Base-by-base conservation (phyloP, 331 rosid genomes). In the Saraca asoca region DNA sequence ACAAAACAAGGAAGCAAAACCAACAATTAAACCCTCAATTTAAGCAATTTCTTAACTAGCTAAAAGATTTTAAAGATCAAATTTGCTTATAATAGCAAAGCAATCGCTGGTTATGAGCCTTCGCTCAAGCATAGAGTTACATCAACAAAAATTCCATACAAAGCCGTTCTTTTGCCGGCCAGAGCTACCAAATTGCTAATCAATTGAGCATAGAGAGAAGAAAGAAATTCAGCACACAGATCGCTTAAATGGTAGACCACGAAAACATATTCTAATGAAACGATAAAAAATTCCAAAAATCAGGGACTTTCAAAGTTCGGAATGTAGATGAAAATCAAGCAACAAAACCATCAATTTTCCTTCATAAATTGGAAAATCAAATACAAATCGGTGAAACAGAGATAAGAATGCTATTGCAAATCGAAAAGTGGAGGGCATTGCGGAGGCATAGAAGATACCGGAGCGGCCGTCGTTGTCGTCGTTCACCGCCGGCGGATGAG, bases 281-380 rank as follows among this genome's bases (percentile, higher is more conserved):
- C 24, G 11, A 46, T 0, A 33, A 37, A 48, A 70, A 61, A 70
- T 4, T 48, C 9, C 2, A 51, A 63, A 73, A 80, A 62, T 5
- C 9, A 11, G 17, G 12, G 6, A 5, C 5, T 14, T 5, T 0
- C 5, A 10, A 61, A n/a, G 31, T 24, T 3, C 3, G 31, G 3
- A 24, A 24, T 24, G 42, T 9, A 41, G 43, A 74, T 19, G 10
- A 24, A 75, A 5, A 18, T 14, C 35, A 75, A 71, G 38, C 66
- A 55, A 75, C 51, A 13, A 53, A 33, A n/a, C 24, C 5, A 54
- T 39, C 38, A 5, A 7, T 39, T 72, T 41, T 1, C 15, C 6
- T 7, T 41, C 18, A 33, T 24, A 24, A 24, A 24, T 24, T 3
- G 31, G 37, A 29, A 75, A 56, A 20, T 4, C 45, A 71, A 52